phyloP scores from a whole-genome alignment of 2,329 filamentous ascomycete species.

The Cladobotryum protrusum region DNA sequence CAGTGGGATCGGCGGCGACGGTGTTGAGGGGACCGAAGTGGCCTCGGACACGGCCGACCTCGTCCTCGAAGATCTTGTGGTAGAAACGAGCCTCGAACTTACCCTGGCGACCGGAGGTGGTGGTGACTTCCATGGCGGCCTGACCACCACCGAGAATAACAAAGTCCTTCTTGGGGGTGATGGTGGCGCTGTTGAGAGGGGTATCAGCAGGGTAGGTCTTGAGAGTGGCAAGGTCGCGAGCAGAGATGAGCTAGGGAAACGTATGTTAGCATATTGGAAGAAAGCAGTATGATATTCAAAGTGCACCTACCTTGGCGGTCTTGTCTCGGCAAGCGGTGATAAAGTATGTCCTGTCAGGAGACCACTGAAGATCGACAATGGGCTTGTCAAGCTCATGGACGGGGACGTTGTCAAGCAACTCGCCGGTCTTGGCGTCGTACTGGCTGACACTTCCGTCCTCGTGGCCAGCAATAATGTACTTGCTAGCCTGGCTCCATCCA shows the following conservation, averaged over 20 bases:
- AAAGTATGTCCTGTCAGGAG: slow-evolving; percentile 90
- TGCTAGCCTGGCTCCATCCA: slow-evolving; percentile 88
- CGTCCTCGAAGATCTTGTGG: slow-evolving; percentile 99
- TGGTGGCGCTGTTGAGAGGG: slow-evolving; percentile 89
- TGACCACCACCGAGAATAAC: slow-evolving; percentile 97
- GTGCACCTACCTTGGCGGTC: slow-evolving; percentile 66
- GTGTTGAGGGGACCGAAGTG: slow-evolving; percentile 98
- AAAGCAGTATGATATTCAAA: not conserved
- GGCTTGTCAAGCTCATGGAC: slow-evolving; percentile 77
- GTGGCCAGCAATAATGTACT: slow-evolving; percentile 96
- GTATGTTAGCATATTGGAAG: not conserved
- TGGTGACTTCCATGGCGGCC: slow-evolving; percentile 98
- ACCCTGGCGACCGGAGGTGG: slow-evolving; percentile 86
- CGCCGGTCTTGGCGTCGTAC: slow-evolving; percentile 89
- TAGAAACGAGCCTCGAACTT: slow-evolving; percentile 99
- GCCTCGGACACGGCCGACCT: slow-evolving; percentile 92
- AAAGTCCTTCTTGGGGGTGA: slow-evolving; percentile 94
- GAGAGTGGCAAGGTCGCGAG: slow-evolving; percentile 79
- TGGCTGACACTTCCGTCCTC: slow-evolving; percentile 89
- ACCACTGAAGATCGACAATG: slow-evolving; percentile 95
- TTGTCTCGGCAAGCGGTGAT: slow-evolving; percentile 99
- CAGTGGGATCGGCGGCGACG: slow-evolving; percentile 85
- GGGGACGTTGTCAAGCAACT: slow-evolving; percentile 72
- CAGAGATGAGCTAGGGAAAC: slow-evolving; percentile 61
- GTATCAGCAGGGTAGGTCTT: slow-evolving; percentile 93